Evolutionary conservation across 2,329 filamentous ascomycete genomes (phyloP).

Genomic region (Trichoderma sp.): DNA sequence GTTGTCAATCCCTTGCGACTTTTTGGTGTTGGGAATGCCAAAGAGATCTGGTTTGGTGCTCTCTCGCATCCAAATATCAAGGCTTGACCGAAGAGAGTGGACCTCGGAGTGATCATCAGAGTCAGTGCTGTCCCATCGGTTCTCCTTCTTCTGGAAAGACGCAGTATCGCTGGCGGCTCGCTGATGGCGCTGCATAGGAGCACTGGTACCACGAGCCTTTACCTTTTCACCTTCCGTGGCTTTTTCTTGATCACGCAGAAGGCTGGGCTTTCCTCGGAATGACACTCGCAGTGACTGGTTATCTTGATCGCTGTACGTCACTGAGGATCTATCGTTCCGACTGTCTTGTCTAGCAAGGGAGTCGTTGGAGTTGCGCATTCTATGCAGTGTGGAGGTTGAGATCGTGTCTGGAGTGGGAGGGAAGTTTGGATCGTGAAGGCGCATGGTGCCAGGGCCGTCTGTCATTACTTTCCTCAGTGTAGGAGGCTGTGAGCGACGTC

Average conservation of each 20-base stretch:
- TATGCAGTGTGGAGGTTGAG: constrained; percentile 55
- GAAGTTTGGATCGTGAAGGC: constrained; percentile 46
- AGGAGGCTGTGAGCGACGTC: constrained; percentile 24
- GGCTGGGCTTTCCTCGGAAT: constrained; percentile 22
- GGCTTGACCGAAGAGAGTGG: constrained; percentile 49
- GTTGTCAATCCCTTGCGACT: constrained; percentile 27
- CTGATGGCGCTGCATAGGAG: constrained; percentile 40
- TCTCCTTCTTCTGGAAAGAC: constrained; percentile 40
- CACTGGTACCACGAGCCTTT: constrained; percentile 25
- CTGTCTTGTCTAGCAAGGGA: constrained; percentile 41
- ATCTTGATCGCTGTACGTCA: constrained; percentile 16
- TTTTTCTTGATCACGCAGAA: neutral
- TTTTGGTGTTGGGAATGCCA: constrained; percentile 50
- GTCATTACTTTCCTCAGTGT: constrained; percentile 52
- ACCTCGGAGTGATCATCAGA: constrained; percentile 43
- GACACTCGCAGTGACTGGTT: constrained; percentile 23
- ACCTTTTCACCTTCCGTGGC: constrained; percentile 27
- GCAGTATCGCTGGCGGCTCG: constrained; percentile 51
- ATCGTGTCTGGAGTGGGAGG: constrained; percentile 63
- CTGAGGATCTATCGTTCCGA: constrained; percentile 36
- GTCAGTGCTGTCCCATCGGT: constrained; percentile 49
- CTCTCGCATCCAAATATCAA: constrained; percentile 61
- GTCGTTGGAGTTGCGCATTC: constrained; percentile 54
- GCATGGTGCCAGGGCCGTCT: constrained; percentile 44
- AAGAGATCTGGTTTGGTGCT: constrained; percentile 54